These are phyloP conservation scores for Sisymbrium irio DNA, from an alignment of 345 rosid species.

Conservation along the genomic window DNA sequence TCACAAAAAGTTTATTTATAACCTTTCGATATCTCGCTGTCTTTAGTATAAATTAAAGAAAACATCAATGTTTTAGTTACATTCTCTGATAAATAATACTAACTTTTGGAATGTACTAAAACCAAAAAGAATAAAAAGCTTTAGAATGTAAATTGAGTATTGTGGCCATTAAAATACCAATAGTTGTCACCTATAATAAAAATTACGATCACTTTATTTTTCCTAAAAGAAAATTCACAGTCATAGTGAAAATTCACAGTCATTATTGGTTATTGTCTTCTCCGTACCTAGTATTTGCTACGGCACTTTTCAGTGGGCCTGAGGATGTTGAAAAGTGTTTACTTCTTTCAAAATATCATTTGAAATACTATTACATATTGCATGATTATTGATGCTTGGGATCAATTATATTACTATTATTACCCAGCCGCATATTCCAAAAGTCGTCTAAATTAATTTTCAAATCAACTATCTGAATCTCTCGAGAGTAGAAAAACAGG, in stretches of 20 bases:
- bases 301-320: constrained; percentile 9
- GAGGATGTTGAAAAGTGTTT: constrained; percentile 24
- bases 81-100: background rate
- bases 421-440: constrained; percentile 28
- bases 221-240: too few relatives aligned
- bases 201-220: too few relatives aligned
- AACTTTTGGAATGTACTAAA: background rate
- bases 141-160: background rate
- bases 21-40: too few relatives aligned
- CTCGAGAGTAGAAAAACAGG: background rate
- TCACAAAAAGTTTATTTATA: too few relatives aligned
- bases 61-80: too few relatives aligned
- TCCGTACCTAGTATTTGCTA: background rate
- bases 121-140: too few relatives aligned
- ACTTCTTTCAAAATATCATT: too few relatives aligned
- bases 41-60: too few relatives aligned
- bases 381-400: constrained; percentile 18
- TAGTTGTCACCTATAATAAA: background rate
- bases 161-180: background rate
- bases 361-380: too few relatives aligned
- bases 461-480: constrained; percentile 23
- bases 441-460: constrained; percentile 35
- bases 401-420: constrained; percentile 8
- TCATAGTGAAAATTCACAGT: too few relatives aligned
- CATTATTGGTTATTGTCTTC: too few relatives aligned